These are phyloP conservation scores for Roridomyces roridus DNA, from an alignment of 768 basidiomycete species.

Conservation along the genomic window DNA sequence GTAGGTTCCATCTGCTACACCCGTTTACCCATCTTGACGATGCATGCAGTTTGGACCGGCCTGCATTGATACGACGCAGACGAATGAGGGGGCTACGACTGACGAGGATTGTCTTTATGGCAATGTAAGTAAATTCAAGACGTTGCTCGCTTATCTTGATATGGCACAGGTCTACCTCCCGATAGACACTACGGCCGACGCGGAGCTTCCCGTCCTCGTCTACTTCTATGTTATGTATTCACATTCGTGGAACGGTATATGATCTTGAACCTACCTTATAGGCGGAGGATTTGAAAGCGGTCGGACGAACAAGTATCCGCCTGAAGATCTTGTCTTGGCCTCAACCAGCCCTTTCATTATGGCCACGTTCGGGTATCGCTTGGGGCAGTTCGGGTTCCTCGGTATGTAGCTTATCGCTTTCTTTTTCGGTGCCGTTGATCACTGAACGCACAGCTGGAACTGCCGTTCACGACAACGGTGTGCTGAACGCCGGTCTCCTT, in stretches of 20 bases:
- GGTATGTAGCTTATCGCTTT: constrained; percentile 28
- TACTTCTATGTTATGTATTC: no score
- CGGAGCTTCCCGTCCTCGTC: constrained; percentile 44
- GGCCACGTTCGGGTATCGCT: constrained; percentile 48
- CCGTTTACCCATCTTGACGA: not conserved
- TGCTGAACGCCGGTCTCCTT: constrained; percentile 44
- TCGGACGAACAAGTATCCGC: constrained; percentile 39
- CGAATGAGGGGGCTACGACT: constrained; percentile 30
- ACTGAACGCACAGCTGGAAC: constrained; percentile 34
- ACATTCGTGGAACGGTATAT: no score
- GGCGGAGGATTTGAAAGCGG: constrained; percentile 51
- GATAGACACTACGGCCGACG: constrained; percentile 24
- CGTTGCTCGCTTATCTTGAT: not conserved
- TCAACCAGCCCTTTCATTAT: constrained; percentile 43
- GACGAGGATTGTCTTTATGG: constrained; percentile 52
- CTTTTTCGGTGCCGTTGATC: not conserved
- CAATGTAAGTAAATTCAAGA: constrained; percentile 36
- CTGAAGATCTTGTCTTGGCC: constrained; percentile 38
- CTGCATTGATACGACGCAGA: constrained; percentile 42
- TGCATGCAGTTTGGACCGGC: constrained; percentile 37
- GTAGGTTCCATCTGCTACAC: constrained; percentile 25
- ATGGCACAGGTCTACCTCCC: constrained; percentile 46
- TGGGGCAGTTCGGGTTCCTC: constrained; percentile 49
- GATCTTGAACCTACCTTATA: no score
- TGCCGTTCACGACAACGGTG: constrained; percentile 37